These are phyloP conservation scores for Artomyces pyxidatus DNA, from an alignment of 768 basidiomycete genomes.

Conservation along the genomic window DNA sequence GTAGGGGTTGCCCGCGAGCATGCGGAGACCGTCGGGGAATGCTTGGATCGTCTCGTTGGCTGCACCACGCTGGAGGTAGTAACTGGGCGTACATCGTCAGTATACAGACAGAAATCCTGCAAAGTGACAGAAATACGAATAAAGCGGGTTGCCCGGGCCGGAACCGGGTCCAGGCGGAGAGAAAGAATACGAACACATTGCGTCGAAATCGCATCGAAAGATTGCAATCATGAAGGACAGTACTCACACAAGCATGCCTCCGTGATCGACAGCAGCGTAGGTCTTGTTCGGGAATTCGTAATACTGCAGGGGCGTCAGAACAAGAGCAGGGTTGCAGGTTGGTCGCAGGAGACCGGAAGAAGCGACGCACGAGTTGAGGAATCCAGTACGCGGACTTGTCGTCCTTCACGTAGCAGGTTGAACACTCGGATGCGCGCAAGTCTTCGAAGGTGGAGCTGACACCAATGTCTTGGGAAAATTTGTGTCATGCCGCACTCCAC, in stretches of 20 bases:
- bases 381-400: slow-evolving; percentile 15
- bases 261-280: slow-evolving; percentile 6
- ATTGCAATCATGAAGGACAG: not conserved
- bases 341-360: too few relatives aligned
- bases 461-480: slow-evolving; percentile 7
- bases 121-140: too few relatives aligned
- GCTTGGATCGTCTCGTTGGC: slow-evolving; percentile 1
- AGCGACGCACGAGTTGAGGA: slow-evolving; percentile 7
- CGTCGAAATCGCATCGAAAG: too few relatives aligned
- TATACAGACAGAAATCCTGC: too few relatives aligned
- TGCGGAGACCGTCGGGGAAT: slow-evolving; percentile 18
- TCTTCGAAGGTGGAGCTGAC: slow-evolving; percentile 5
- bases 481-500: not conserved
- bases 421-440: slow-evolving; percentile 6
- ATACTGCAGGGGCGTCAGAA: slow-evolving; percentile 1
- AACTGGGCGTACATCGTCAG: slow-evolving; percentile 1
- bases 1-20: slow-evolving; percentile 21
- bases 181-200: too few relatives aligned
- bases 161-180: too few relatives aligned
- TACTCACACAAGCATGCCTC: slow-evolving; percentile 13
- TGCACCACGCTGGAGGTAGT: slow-evolving; percentile 7
- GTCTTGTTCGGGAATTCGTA: slow-evolving; percentile 5
- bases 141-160: too few relatives aligned
- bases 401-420: slow-evolving; percentile 13
- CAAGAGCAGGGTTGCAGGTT: not conserved